Conservation (phyloP, 257 asterid genomes). For the Echites panduratus region DNA sequence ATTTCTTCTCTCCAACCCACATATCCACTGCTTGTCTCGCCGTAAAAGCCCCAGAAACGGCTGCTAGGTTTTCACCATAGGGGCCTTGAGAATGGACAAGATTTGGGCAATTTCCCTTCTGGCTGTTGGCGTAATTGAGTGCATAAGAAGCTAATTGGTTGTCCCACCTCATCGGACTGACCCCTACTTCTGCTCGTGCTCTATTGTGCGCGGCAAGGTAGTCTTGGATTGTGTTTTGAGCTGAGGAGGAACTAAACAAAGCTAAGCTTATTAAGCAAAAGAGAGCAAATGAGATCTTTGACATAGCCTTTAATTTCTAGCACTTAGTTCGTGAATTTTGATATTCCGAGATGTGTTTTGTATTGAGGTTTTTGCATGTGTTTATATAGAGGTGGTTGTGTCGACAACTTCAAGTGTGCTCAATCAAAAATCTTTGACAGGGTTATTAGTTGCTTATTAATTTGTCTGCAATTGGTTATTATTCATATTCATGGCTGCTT, state of each 20-base stretch:
- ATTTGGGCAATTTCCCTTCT: slow-evolving; percentile 25
- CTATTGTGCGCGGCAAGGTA: slow-evolving; percentile 31
- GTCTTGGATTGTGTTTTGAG: slow-evolving; percentile 18
- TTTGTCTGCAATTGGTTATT: too few relatives aligned
- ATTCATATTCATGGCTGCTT: too few relatives aligned
- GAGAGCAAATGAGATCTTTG: background rate
- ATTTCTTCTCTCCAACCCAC: slow-evolving; percentile 28
- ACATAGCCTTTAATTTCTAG: background rate
- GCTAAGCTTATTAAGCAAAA: background rate
- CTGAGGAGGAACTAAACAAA: background rate
- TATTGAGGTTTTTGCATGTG: too few relatives aligned
- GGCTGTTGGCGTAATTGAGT: slow-evolving; percentile 19
- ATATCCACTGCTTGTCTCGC: slow-evolving; percentile 29
- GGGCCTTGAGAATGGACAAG: slow-evolving; percentile 25
- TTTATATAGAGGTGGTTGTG: too few relatives aligned
- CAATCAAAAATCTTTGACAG: too few relatives aligned
- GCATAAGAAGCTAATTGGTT: slow-evolving; percentile 32
- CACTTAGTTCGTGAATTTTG: too few relatives aligned
- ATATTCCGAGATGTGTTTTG: too few relatives aligned
- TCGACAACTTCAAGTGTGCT: too few relatives aligned
- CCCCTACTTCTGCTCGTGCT: slow-evolving; percentile 31
- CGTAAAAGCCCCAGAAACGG: slow-evolving; percentile 24
- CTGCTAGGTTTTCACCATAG: slow-evolving; percentile 56
- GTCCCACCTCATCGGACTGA: slow-evolving; percentile 37
- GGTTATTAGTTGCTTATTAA: too few relatives aligned